Conservation (phyloP, 345 rosid genomes). For the Capsella bursapastoris region DNA sequence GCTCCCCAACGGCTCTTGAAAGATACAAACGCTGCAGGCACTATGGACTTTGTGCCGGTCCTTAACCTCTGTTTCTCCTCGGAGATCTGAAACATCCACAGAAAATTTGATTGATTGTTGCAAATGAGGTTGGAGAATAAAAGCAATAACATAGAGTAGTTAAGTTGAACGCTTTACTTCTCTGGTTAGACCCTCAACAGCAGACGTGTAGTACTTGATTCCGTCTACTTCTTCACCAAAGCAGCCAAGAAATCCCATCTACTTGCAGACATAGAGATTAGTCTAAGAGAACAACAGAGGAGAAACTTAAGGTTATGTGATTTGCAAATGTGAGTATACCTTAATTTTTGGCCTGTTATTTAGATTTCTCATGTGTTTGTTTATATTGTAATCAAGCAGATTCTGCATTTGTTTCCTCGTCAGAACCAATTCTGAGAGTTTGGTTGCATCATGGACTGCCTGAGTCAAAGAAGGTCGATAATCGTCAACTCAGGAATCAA, state of each 20-base stretch:
- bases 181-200: slow-evolving; percentile 59
- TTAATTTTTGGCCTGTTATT: slow-evolving; percentile 56
- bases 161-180: slow-evolving; percentile 51
- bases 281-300: background rate
- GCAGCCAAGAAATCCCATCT: slow-evolving; percentile 86
- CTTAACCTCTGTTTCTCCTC: slow-evolving; percentile 63
- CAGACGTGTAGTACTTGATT: slow-evolving; percentile 67
- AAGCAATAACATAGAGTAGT: slow-evolving; percentile 2
- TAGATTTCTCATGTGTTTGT: slow-evolving; percentile 63
- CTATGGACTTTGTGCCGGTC: slow-evolving; percentile 57
- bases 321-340: slow-evolving; percentile 49
- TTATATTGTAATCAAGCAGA: slow-evolving; percentile 77
- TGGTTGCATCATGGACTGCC: slow-evolving; percentile 82
- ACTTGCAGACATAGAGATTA: slow-evolving; percentile 33
- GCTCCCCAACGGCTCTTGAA: slow-evolving; percentile 94
- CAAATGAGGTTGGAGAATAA: slow-evolving; percentile 7
- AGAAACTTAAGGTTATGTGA: background rate
- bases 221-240: slow-evolving; percentile 80
- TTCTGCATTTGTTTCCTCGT: slow-evolving; percentile 74
- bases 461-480: slow-evolving; percentile 42
- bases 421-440: slow-evolving; percentile 64
- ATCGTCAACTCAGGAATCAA: slow-evolving; percentile 32
- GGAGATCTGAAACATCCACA: slow-evolving; percentile 57
- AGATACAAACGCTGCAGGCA: slow-evolving; percentile 91
- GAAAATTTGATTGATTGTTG: background rate